Percentiles rank a stretch among this genome's conserved stretches.
These are phyloP conservation scores for Boletus rubescentipes DNA, from an alignment of 768 basidiomycete genomes.

Conservation along the genomic window DNA sequence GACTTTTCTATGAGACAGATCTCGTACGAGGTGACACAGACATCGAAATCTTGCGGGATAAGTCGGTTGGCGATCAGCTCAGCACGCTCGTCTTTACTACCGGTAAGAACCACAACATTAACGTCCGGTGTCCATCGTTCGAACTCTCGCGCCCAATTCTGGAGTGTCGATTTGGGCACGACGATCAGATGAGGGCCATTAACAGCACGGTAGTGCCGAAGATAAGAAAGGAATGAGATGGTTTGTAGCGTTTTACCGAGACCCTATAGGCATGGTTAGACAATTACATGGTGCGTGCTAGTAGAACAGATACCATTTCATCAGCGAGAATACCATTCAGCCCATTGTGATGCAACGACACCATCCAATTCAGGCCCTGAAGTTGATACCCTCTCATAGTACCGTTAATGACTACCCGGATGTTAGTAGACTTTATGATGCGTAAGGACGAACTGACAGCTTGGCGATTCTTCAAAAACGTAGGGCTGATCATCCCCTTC, in stretches of 20 bases:
- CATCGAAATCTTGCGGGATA: constrained; percentile 86
- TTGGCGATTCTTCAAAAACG: constrained; percentile 92
- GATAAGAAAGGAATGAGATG: constrained; percentile 93
- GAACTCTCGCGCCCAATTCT: constrained; percentile 97
- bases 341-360: constrained; percentile 92
- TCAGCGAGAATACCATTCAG: constrained; percentile 97
- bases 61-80: constrained; percentile 77
- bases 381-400: constrained; percentile 92
- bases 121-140: constrained; percentile 88
- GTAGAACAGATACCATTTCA: constrained; percentile 71
- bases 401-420: constrained; percentile 73
- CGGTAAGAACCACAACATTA: constrained; percentile 77
- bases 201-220: constrained; percentile 77
- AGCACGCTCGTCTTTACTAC: constrained; percentile 86
- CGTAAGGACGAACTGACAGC: constrained; percentile 51
- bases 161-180: constrained; percentile 97
- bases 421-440: constrained; percentile 2
- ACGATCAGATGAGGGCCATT: constrained; percentile 90
- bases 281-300: not conserved
- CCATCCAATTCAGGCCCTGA: constrained; percentile 97
- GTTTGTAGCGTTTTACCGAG: constrained; percentile 98
- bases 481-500: constrained; percentile 88
- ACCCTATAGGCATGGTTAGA: constrained; percentile 52
- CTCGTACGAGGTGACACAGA: constrained; percentile 95
- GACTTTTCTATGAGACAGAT: constrained; percentile 94